Conservation (phyloP, 768 basidiomycete species). For the Pisolithus tinctorius region DNA sequence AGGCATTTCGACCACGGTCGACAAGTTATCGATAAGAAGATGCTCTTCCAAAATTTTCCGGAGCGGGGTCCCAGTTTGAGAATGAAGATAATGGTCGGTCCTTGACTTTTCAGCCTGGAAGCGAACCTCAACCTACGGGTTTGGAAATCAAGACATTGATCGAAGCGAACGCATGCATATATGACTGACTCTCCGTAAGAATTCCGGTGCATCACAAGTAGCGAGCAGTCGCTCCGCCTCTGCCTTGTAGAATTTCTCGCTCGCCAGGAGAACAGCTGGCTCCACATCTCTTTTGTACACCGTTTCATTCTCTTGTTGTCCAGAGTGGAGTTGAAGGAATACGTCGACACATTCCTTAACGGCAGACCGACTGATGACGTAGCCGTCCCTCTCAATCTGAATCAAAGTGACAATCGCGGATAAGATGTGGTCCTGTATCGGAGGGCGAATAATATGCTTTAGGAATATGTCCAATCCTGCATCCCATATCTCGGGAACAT, state of each 20-base stretch:
- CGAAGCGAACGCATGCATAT: not conserved
- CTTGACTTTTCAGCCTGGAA: slow-evolving; percentile 80
- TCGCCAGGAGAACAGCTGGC: slow-evolving; percentile 71
- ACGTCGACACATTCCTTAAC: slow-evolving; percentile 87
- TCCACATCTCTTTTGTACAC: slow-evolving; percentile 85
- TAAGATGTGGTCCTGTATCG: slow-evolving; percentile 80
- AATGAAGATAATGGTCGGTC: slow-evolving; percentile 79
- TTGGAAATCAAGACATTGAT: slow-evolving; percentile 8
- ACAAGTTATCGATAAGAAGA: slow-evolving; percentile 72
- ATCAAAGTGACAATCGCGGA: slow-evolving; percentile 82
- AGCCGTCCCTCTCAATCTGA: slow-evolving; percentile 86
- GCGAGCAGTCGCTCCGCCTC: slow-evolving; percentile 70
- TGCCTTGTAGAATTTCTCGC: slow-evolving; percentile 66
- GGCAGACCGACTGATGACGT: slow-evolving; percentile 84
- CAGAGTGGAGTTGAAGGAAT: slow-evolving; percentile 58
- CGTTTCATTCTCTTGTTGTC: slow-evolving; percentile 37
- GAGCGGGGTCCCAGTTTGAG: slow-evolving; percentile 62
- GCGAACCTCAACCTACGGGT: slow-evolving; percentile 64
- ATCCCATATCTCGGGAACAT: slow-evolving; percentile 74
- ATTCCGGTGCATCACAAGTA: slow-evolving; percentile 75
- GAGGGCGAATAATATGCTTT: slow-evolving; percentile 66
- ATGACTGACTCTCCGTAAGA: slow-evolving; percentile 63
- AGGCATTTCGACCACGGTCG: slow-evolving; percentile 67
- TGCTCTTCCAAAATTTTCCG: slow-evolving; percentile 69
- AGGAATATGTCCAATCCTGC: slow-evolving; percentile 81